Evolutionary conservation across 768 basidiomycete genomes (phyloP).

Genomic region (Macrolepiota albuminosa): DNA sequence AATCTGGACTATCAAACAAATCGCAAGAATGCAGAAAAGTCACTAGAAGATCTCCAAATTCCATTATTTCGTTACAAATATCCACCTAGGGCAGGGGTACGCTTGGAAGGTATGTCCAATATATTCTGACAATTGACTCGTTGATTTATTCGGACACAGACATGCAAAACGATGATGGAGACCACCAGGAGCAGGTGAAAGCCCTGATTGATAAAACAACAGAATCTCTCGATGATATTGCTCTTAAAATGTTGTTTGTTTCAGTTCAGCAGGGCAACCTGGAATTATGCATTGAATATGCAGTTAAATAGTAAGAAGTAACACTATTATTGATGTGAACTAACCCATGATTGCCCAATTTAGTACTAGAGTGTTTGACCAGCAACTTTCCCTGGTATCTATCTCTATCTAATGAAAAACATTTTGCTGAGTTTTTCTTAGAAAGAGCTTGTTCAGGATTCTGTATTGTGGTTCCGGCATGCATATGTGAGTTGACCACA

Average conservation of each 20-base stretch:
- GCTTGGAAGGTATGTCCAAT: neutral
- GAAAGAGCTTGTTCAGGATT: neutral
- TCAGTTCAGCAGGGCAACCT: neutral
- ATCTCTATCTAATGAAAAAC: neutral
- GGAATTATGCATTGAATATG: neutral
- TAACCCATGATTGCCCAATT: neutral
- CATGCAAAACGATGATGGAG: neutral
- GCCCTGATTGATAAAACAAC: neutral
- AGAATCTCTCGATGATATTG: neutral
- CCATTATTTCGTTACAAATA: neutral
- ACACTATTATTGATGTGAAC: neutral
- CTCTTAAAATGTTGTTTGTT: neutral
- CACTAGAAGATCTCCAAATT: neutral
- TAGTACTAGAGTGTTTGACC: neutral
- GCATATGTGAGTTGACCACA: neutral
- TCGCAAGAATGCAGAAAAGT: neutral
- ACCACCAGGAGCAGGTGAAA: neutral
- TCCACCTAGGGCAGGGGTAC: neutral
- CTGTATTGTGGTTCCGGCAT: slow-evolving; percentile 1
- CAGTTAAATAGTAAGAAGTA: neutral
- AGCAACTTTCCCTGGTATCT: neutral
- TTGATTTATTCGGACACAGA: neutral
- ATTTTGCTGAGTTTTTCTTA: neutral
- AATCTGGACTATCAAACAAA: neutral
- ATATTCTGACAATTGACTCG: too few species aligned